Evolutionary conservation across 805 yeast genomes (phyloP).

Genomic region (Isabelozyma pseudorhagii): DNA sequence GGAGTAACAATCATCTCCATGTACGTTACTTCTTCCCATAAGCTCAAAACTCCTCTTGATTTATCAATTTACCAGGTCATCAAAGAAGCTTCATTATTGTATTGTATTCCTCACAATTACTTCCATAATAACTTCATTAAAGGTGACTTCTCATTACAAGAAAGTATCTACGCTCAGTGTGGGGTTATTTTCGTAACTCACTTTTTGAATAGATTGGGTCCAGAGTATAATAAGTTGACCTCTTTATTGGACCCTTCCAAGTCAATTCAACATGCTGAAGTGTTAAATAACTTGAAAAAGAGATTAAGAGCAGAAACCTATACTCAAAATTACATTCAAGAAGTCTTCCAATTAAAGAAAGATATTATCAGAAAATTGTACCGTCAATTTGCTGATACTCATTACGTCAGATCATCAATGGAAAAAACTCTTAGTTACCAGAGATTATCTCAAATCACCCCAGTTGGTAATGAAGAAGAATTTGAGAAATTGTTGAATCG

Average conservation of each 20-base stretch:
- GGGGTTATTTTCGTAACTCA: constrained; percentile 91
- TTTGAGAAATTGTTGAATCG: constrained; percentile 65
- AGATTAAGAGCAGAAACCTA: constrained; percentile 91
- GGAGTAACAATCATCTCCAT: constrained; percentile 84
- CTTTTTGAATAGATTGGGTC: constrained; percentile 89
- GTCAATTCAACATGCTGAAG: constrained; percentile 68
- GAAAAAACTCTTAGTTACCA: constrained; percentile 84
- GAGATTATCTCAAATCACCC: constrained; percentile 74
- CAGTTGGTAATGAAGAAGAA: constrained; percentile 71
- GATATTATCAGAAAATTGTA: constrained; percentile 78
- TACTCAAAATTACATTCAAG: constrained; percentile 78
- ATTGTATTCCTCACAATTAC: constrained; percentile 83
- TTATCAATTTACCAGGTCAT: constrained; percentile 83
- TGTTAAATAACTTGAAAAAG: constrained; percentile 75
- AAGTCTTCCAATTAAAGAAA: constrained; percentile 66
- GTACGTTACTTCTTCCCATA: constrained; percentile 67
- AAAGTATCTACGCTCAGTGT: constrained; percentile 90
- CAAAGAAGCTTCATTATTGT: constrained; percentile 89
- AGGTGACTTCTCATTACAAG: constrained; percentile 86
- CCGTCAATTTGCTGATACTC: constrained; percentile 87
- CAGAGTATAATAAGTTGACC: constrained; percentile 74
- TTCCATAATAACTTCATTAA: constrained; percentile 71
- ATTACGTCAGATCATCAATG: constrained; percentile 69
- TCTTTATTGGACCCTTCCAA: constrained; percentile 59
- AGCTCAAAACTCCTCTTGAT: constrained; percentile 54